These are phyloP conservation scores for Coniochaeta sp. DNA, from an alignment of 2,329 filamentous ascomycete genomes.

Conservation along the genomic window DNA sequence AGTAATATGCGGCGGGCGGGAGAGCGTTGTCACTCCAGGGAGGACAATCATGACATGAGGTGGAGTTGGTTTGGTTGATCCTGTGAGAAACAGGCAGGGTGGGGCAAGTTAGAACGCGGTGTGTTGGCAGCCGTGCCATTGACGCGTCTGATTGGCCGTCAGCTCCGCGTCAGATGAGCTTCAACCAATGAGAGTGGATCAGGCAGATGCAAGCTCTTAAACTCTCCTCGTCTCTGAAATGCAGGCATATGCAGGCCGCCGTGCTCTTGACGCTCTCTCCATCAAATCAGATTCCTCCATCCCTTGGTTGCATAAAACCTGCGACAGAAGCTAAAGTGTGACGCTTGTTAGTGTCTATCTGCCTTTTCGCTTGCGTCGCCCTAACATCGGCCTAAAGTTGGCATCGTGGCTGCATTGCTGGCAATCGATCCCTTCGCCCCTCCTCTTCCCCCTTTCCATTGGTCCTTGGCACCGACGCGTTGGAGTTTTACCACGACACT, in stretches of 20 bases:
- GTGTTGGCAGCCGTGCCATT: conserved; percentile 3
- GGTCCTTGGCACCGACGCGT: conserved; percentile 11
- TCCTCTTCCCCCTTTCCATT: background rate
- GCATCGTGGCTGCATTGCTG: too few relatives aligned
- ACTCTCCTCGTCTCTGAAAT: background rate
- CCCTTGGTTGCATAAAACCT: background rate
- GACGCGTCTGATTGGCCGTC: conserved; percentile 6
- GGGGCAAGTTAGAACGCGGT: conserved; percentile 1
- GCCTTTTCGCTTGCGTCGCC: background rate
- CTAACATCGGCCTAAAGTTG: background rate
- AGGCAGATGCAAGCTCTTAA: conserved; percentile 10
- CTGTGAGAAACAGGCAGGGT: background rate
- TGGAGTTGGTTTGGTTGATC: too few relatives aligned
- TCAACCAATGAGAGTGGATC: background rate
- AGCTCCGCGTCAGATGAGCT: too few relatives aligned
- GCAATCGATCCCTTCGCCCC: background rate
- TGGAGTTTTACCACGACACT: conserved; percentile 21
- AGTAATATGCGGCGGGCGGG: too few relatives aligned
- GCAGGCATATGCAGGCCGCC: background rate
- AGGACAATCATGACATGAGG: background rate
- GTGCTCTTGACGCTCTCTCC: conserved; percentile 1
- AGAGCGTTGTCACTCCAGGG: too few relatives aligned
- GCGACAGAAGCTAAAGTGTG: background rate
- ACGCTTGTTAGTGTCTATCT: background rate
- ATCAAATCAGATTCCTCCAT: conserved; percentile 1